phyloP scores from a whole-genome alignment of 305 asterid genomes.

The Fraxinus sp. region DNA sequence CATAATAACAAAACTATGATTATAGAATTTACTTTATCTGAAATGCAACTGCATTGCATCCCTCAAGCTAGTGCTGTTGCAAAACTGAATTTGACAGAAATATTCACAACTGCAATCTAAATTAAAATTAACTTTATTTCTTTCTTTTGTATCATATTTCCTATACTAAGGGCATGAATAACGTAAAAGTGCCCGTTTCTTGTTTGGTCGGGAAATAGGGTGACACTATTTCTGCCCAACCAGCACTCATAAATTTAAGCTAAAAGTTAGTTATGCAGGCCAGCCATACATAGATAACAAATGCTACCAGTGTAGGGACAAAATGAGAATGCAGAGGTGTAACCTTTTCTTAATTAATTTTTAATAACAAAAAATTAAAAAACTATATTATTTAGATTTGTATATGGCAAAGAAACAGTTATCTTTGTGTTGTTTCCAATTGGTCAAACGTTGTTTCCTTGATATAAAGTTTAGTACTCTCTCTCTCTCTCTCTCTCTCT shows the following conservation, averaged over 20 bases:
- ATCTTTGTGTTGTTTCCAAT: too few species aligned
- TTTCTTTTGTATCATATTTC: not conserved
- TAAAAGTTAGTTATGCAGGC: not conserved
- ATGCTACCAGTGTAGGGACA: too few species aligned
- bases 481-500: too few species aligned
- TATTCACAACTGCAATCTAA: not conserved
- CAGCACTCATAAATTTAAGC: not conserved
- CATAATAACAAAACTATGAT: not conserved
- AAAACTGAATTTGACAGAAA: not conserved
- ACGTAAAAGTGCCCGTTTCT: not conserved
- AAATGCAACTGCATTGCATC: not conserved
- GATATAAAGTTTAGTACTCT: too few species aligned
- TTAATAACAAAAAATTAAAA: too few species aligned
- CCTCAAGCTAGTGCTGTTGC: not conserved
- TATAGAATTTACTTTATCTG: not conserved
- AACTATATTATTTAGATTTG: too few species aligned
- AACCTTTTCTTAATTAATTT: too few species aligned
- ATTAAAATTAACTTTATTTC: not conserved
- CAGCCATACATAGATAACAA: too few species aligned
- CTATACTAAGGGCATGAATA: too few species aligned
- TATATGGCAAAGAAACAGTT: too few species aligned
- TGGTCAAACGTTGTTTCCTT: too few species aligned
- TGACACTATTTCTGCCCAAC: not conserved
- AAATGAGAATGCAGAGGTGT: too few species aligned
- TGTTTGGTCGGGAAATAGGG: not conserved